Evolutionary conservation across 306 rosid species (phyloP), one percentile per base, ranked within the genome.

Genomic region (Crataegus laevigata): DNA sequence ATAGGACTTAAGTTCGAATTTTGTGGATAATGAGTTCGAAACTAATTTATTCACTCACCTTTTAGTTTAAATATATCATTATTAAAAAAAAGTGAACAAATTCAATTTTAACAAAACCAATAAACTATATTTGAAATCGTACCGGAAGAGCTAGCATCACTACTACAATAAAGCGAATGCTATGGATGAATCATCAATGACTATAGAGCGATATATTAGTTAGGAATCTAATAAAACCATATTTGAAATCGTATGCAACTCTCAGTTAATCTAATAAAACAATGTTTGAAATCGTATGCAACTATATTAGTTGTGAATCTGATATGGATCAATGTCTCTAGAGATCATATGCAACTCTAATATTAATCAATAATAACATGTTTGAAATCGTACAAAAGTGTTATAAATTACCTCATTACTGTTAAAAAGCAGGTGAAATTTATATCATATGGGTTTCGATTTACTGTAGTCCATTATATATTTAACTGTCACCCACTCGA

Each of bases 401-500:
- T 58, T 11, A 4, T 24, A 54, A 76, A 19, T 6, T 13, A 60
- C 47, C 12, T 50, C 54, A 50, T 50, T 50, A 50, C 54, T 50
- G 21, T 65, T 19, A 65, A 30, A 28, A 30, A 28, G 62, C 40
- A 29, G 34, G 28, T 30, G 6, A 30, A 47, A 51, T 51, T 50
- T 22, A 47, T 45, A 30, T 10, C 4, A 52, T 58, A 10, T 69
- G 43, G 24, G 66, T 28, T 63, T 10, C 40, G 58, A 57, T 24
- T 64, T 15, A 47, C 21, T 47, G 54, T 15, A 47, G 21, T 15
- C 54, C 21, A 50, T 50, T 3, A 59, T 40, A 70, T 38, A 25
- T 58, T 74, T 42, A 29, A 78, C 54, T 55, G 45, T 73, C 69
- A 30, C 51, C 52, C 29, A 61, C 72, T 61, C 66, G 82, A 84